Percentiles rank a stretch among this genome's conserved stretches.
These are phyloP conservation scores for Kwoniella sp. DNA, from an alignment of 768 basidiomycete genomes.

Conservation along the genomic window DNA sequence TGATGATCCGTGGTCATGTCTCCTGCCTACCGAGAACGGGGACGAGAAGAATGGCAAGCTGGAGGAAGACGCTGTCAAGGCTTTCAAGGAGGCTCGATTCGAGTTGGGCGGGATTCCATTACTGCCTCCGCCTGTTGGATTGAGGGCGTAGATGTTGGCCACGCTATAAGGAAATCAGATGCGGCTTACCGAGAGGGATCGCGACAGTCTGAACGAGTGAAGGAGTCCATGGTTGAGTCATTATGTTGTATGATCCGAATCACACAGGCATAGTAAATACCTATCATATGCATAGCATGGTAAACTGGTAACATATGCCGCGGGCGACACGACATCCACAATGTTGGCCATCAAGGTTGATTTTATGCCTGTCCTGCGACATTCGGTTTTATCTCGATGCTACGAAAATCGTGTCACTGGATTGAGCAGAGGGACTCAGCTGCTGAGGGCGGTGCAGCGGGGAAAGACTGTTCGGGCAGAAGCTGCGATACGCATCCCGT, in stretches of 20 bases:
- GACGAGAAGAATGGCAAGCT: constrained; percentile 23
- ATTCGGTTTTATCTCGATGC: too few species aligned
- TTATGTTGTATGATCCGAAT: not conserved
- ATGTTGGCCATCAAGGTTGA: too few species aligned
- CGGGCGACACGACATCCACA: too few species aligned
- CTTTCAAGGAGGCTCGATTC: constrained; percentile 23
- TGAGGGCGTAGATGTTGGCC: constrained; percentile 14
- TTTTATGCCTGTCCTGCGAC: too few species aligned
- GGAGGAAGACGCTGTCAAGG: constrained; percentile 16
- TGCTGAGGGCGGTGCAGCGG: not conserved
- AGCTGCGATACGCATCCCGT: too few species aligned
- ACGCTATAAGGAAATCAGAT: too few species aligned
- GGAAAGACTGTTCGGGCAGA: constrained; percentile 13
- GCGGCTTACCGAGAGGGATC: too few species aligned
- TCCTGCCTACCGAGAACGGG: constrained; percentile 14
- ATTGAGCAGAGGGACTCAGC: constrained; percentile 13
- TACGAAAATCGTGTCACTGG: not conserved
- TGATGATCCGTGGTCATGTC: constrained; percentile 40
- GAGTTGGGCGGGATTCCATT: constrained; percentile 29
- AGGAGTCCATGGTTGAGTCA: not conserved
- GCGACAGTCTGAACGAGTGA: too few species aligned
- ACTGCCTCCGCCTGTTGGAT: constrained; percentile 32
- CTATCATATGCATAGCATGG: too few species aligned
- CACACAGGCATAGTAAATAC: not conserved
- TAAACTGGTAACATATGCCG: too few species aligned